phyloP scores from a whole-genome alignment of 306 rosid genomes.

The Cercis canadensis region DNA sequence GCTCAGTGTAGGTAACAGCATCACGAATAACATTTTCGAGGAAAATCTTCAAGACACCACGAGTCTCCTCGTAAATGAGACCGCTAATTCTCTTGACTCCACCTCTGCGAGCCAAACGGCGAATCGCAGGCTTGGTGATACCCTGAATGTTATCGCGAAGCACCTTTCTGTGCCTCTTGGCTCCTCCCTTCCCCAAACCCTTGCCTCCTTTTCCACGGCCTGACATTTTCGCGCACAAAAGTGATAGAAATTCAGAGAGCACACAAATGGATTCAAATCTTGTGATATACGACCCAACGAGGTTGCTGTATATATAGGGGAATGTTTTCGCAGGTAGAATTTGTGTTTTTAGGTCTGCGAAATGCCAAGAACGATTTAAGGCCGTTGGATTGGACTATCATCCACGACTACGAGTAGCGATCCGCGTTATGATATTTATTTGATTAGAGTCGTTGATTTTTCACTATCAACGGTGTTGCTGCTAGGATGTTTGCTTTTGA shows the following conservation, averaged over 20 bases:
- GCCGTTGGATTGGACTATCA: not conserved
- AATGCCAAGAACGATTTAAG: not conserved
- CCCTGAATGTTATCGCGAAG: slow-evolving; percentile 11
- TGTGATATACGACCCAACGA: accelerated
- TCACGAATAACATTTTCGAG: slow-evolving; percentile 3
- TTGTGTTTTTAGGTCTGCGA: slow-evolving; percentile 5
- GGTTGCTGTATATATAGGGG: not conserved
- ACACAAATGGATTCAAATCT: not conserved
- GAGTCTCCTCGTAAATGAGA: not conserved
- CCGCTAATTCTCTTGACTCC: slow-evolving; percentile 10
- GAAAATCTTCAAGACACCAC: slow-evolving; percentile 2
- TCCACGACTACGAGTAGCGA: not conserved
- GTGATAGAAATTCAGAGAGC: not conserved
- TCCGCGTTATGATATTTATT: not conserved
- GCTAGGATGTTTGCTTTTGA: too few species aligned
- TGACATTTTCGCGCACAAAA: not conserved
- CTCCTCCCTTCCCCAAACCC: slow-evolving; percentile 12
- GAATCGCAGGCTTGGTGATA: slow-evolving; percentile 7
- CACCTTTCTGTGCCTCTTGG: slow-evolving; percentile 23
- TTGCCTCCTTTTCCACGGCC: slow-evolving; percentile 19
- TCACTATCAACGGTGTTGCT: not conserved
- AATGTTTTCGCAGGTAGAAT: not conserved
- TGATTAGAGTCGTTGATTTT: not conserved
- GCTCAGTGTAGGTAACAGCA: slow-evolving; percentile 9
- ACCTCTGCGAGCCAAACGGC: slow-evolving; percentile 4